Evolutionary conservation across 345 rosid genomes (phyloP).

Genomic region (Euphorbia pulcherrima): DNA sequence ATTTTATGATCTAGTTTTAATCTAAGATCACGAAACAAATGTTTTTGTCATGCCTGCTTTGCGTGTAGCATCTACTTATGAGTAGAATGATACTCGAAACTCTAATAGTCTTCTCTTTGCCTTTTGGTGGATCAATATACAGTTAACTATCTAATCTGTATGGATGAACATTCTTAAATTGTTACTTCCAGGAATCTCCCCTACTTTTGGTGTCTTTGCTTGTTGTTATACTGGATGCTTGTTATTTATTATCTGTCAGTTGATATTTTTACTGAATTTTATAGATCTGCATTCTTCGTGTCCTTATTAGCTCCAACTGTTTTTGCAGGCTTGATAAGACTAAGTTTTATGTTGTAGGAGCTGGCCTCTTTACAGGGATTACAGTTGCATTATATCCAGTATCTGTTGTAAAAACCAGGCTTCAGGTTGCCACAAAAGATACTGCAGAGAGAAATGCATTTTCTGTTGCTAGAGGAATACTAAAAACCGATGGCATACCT

Average conservation of each 20-base stretch:
- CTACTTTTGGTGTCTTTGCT: background rate
- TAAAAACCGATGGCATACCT: slow-evolving; percentile 80
- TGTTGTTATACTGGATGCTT: background rate
- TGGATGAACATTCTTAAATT: background rate
- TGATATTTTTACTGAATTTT: background rate
- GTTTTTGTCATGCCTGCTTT: background rate
- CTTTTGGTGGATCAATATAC: background rate
- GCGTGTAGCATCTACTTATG: background rate
- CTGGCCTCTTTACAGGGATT: slow-evolving; percentile 92
- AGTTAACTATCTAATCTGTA: background rate
- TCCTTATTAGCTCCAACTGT: background rate
- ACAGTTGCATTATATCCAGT: slow-evolving; percentile 88
- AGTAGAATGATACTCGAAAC: background rate
- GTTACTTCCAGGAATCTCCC: background rate
- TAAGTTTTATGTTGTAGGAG: slow-evolving; percentile 84
- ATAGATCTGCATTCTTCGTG: background rate
- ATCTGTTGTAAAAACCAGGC: slow-evolving; percentile 85
- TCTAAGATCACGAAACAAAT: background rate
- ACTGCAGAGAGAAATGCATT: slow-evolving; percentile 66
- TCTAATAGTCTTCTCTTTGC: background rate
- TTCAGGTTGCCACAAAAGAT: slow-evolving; percentile 88
- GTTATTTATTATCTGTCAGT: background rate
- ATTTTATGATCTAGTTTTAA: background rate
- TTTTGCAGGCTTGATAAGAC: slow-evolving; percentile 83
- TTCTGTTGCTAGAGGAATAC: slow-evolving; percentile 68